Base-by-base conservation (phyloP, 2,329 filamentous ascomycete species). In the Helotiales sp. region DNA sequence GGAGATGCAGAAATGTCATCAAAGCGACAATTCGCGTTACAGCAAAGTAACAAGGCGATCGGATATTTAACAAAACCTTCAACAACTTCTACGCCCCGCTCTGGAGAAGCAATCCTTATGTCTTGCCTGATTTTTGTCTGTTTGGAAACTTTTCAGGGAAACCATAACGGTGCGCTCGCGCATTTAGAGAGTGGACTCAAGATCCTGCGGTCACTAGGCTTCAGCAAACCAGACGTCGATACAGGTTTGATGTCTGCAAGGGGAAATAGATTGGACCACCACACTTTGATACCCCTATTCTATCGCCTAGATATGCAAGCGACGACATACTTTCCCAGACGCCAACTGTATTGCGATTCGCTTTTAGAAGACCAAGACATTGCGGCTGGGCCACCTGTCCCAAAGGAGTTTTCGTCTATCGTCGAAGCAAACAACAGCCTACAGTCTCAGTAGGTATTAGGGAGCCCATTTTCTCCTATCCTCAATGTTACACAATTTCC, bases 61-160 rank as follows among this genome's bases (percentile, higher is more conserved):
- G 62, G 58, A 20, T 79, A 83, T 13, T 80, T 88, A 26, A 75
- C 83, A 50, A 76, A 75, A 24, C 78, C 82, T 7, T 78, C 78
- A 11, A 79, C 79, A 10, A 77, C 80, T 45, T 82, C 82, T 63
- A 75, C 77, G 22, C 77, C 69, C 37, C 72, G 74, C 49, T 82
- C 82, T 24, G 81, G 83, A 74, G 82, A 83, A 70, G 85, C 80
- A 24, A 83, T 82, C 63, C 81, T 90, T 11, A 88, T 89, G 82
- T 83, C 86, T n/a, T 88, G 82, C 60, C 84, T 90, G 50, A 79
- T 91, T 43, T 80, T 91, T 58, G 84, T 86, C n/a, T 89, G 86
- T 75, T 89, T 90, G 66, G 88, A 90, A 66, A 71, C 66, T 17
- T 72, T 74, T 52, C 71, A 71, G 64, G 66, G 68, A 8, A 72